Percentiles rank a stretch among this genome's conserved stretches.
These are phyloP conservation scores for Russula foetens DNA, from an alignment of 768 basidiomycete genomes.

Conservation along the genomic window DNA sequence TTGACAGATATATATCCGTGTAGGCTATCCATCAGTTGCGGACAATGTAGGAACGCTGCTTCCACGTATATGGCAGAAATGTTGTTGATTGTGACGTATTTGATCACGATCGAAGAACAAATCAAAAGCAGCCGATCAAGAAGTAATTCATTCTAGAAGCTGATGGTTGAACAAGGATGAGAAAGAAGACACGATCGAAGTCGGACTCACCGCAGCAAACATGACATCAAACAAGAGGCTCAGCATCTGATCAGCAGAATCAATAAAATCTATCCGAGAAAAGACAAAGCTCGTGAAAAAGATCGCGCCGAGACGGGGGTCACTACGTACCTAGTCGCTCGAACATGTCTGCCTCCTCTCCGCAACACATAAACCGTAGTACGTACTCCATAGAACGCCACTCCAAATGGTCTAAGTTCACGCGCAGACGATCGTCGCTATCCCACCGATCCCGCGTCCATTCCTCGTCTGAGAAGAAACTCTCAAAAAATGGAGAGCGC, in stretches of 20 bases:
- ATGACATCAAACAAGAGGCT: conserved; percentile 86
- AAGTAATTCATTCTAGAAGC: conserved; percentile 69
- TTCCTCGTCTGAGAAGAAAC: conserved; percentile 72
- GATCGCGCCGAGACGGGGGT: background rate
- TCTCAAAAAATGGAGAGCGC: conserved; percentile 74
- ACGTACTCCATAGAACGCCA: conserved; percentile 75
- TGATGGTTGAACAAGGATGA: background rate
- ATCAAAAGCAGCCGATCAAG: conserved; percentile 78
- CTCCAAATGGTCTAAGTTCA: conserved; percentile 64
- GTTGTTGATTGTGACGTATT: conserved; percentile 62
- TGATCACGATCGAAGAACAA: conserved; percentile 70
- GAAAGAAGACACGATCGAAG: background rate
- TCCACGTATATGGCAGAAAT: conserved; percentile 74
- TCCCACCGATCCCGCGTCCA: conserved; percentile 67
- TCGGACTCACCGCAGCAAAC: conserved; percentile 61
- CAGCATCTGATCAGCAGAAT: conserved; percentile 64
- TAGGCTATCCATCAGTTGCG: conserved; percentile 57
- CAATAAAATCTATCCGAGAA: conserved; percentile 44
- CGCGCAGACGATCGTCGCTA: conserved; percentile 41
- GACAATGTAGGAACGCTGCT: conserved; percentile 69
- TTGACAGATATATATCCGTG: conserved; percentile 76
- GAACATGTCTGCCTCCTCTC: conserved; percentile 60
- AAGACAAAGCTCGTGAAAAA: background rate
- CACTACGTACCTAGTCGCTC: conserved; percentile 49
- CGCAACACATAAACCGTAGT: conserved; percentile 69